phyloP scores from a whole-genome alignment of 352 stramenopile species.

The Phytophthora multivora region DNA sequence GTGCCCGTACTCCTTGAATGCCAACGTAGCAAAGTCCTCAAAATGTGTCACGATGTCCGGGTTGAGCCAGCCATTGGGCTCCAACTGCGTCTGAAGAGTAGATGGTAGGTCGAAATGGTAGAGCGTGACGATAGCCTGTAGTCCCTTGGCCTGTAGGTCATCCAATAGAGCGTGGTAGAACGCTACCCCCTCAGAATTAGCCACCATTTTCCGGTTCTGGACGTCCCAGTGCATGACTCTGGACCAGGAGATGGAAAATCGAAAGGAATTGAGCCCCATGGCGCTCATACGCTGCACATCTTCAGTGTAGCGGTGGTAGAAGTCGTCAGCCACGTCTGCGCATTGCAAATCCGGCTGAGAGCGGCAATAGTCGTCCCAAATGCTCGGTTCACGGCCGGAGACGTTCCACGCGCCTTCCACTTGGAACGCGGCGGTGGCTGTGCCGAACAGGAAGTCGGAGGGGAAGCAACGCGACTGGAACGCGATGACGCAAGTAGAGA shows the following conservation, averaged over 20 bases:
- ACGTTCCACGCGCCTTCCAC: slow-evolving; percentile 29
- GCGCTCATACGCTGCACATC: slow-evolving; percentile 89
- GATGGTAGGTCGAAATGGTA: slow-evolving; percentile 96
- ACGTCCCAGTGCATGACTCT: slow-evolving; percentile 38
- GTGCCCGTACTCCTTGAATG: slow-evolving; percentile 91
- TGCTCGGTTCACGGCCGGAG: slow-evolving; percentile 25
- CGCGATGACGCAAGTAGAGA: background rate
- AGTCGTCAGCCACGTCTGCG: slow-evolving; percentile 88
- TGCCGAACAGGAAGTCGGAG: slow-evolving; percentile 37
- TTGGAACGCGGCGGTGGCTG: slow-evolving; percentile 25
- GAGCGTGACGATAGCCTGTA: slow-evolving; percentile 92
- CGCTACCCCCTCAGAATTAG: slow-evolving; percentile 27
- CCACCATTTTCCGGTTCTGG: slow-evolving; percentile 17
- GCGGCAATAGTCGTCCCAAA: slow-evolving; percentile 35
- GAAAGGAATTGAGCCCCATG: slow-evolving; percentile 89
- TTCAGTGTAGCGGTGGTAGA: slow-evolving; percentile 81
- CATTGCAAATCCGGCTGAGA: slow-evolving; percentile 55
- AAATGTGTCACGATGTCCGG: slow-evolving; percentile 68
- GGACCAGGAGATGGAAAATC: slow-evolving; percentile 51
- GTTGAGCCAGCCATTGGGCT: slow-evolving; percentile 73
- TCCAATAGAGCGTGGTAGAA: slow-evolving; percentile 90
- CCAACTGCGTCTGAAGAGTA: slow-evolving; percentile 77
- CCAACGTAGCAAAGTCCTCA: slow-evolving; percentile 88
- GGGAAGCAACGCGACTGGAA: slow-evolving; percentile 47
- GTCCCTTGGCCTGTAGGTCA: slow-evolving; percentile 60